Evolutionary conservation across 129 eudicot genomes (phyloP), one percentile per base, ranked within the genome.

Genomic region (Artemisia tridentata): DNA sequence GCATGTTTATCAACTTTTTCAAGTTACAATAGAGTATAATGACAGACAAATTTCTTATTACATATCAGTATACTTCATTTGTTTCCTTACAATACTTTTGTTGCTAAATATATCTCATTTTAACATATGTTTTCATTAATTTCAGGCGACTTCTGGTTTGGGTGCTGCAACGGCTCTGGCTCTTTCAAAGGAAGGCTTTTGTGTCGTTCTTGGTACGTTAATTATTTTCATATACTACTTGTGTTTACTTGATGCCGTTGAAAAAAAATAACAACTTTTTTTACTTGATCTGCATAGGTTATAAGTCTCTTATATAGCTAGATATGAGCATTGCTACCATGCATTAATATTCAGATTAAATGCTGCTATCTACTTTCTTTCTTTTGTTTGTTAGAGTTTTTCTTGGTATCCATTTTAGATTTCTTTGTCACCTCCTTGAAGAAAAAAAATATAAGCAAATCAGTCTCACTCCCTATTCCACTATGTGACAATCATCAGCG

Each of bases 91-190:
- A 38, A 38, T 29, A 60, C 65, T 9, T 29, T 3, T 23, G 10
- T 23, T 51, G 67, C 17, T 59, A 8, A 15, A 41, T 67, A 41
- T 13, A 19, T 55, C 38, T 60, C 65, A 16, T 60, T 29, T 63
- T 6, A 57, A 15, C 38, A 31, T 41, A 29, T 74, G 59, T 29
- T 18, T 59, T 69, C 58, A 43, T 57, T 65, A 62, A 69, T 69
- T 79, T 63, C 81, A 93, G 99, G 96, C 96, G 46, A 81, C 96
- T 13, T 89, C 99, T 63, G 99, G 99, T 34, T 80, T 93, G 78
- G 99, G 99, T 79, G 96, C 97, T 68, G 96, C 92, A 68, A 87
- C 89, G 47, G 91, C 93, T 66, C 49, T 77, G 74, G 90, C 84
- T 49, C 90, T 93, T 53, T 78, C 97, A 43, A 82, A 63, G 75